Evolutionary conservation across 305 asterid species (phyloP).

Genomic region (Rubia peregrina): DNA sequence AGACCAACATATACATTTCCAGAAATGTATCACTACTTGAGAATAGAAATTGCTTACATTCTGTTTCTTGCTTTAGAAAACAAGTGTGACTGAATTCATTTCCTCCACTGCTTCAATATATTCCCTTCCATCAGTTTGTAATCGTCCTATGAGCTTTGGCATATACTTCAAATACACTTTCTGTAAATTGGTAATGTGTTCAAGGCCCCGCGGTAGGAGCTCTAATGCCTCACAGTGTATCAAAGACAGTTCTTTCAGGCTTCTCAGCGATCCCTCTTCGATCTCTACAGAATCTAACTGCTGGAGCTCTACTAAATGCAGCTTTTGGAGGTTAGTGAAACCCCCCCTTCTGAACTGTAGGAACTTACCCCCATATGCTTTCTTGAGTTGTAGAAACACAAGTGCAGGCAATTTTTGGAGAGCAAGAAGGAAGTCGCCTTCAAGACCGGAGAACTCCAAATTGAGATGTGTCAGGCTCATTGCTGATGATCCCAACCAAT

Average conservation of each 20-base stretch:
- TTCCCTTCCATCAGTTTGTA: conserved; percentile 6
- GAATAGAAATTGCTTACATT: background rate
- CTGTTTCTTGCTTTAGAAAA: background rate
- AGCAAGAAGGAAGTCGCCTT: conserved; percentile 11
- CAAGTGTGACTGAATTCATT: conserved; percentile 9
- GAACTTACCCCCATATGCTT: conserved; percentile 17
- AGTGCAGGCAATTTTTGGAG: conserved; percentile 19
- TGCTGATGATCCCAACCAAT: conserved; percentile 17
- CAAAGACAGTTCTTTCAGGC: conserved; percentile 18
- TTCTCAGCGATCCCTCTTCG: conserved; percentile 18
- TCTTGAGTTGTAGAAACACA: conserved; percentile 19
- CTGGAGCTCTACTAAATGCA: conserved; percentile 11
- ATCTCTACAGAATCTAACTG: conserved; percentile 11
- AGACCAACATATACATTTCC: background rate
- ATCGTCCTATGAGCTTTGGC: conserved; percentile 17
- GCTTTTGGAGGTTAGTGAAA: conserved; percentile 18
- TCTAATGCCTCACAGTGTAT: conserved; percentile 17
- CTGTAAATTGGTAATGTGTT: conserved; percentile 13
- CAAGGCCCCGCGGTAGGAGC: conserved; percentile 17
- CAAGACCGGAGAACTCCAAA: conserved; percentile 10
- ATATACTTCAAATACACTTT: conserved; percentile 18
- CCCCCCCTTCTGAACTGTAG: conserved; percentile 17
- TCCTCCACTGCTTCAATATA: conserved; percentile 5
- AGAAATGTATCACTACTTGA: background rate
- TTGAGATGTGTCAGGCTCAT: conserved; percentile 14